Percentiles rank a stretch among this genome's conserved stretches.
These are phyloP conservation scores for Amylostereum chailletii DNA, from an alignment of 1,284 basidiomycete species.

Conservation along the genomic window DNA sequence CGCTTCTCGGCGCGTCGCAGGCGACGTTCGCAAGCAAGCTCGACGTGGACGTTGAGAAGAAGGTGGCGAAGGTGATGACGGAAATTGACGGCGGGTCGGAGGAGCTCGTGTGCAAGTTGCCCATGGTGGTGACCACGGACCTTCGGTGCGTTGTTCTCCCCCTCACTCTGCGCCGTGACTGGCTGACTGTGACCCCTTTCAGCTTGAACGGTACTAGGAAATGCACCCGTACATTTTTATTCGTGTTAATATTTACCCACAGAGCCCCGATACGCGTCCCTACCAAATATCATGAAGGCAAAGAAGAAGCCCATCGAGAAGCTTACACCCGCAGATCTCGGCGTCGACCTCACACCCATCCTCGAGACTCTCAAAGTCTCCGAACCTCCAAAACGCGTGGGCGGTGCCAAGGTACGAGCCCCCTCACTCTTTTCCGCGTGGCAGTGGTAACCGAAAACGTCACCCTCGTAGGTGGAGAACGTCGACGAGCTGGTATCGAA, in stretches of 20 bases:
- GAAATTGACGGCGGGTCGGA: constrained; percentile 96
- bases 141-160: constrained; percentile 54
- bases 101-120: constrained; percentile 75
- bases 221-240: neutral
- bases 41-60: constrained; percentile 63
- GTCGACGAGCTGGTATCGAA: constrained; percentile 90
- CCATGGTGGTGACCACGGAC: constrained; percentile 90
- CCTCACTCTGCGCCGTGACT: neutral
- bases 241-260: constrained; percentile 7
- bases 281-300: constrained; percentile 97
- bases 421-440: neutral
- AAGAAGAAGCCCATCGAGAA: constrained; percentile 98
- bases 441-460: neutral
- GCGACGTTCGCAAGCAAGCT: constrained; percentile 94
- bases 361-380: constrained; percentile 87
- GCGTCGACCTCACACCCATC: constrained; percentile 73
- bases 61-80: constrained; percentile 69
- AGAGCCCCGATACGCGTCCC: constrained; percentile 91
- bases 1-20: constrained; percentile 88
- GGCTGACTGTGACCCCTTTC: neutral
- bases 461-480: constrained; percentile 48
- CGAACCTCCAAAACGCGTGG: constrained; percentile 87
- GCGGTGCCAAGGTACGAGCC: constrained; percentile 77
- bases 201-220: constrained; percentile 50
- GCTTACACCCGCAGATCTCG: constrained; percentile 72